phyloP scores from a whole-genome alignment of 2,329 filamentous ascomycete species.

The Ophiocordyceps camponoti-floridani region DNA sequence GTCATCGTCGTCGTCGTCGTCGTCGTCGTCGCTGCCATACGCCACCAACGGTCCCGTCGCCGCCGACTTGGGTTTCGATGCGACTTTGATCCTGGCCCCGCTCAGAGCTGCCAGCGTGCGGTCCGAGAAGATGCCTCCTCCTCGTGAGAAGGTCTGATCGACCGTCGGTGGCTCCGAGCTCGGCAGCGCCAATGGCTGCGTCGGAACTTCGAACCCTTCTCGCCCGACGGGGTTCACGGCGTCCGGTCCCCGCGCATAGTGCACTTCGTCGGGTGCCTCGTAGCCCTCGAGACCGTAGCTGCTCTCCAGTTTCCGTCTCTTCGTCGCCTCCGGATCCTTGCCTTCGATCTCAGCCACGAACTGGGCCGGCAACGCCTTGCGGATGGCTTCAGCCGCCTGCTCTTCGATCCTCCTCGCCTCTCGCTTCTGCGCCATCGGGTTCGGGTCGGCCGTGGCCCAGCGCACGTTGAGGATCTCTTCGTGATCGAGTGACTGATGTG shows the following conservation, averaged over 20 bases:
- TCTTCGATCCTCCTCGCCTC: conserved; percentile 83
- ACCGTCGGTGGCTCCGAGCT: conserved; percentile 24
- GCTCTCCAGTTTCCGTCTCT: conserved; percentile 77
- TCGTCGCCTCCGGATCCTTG: conserved; percentile 68
- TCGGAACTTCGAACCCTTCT: conserved; percentile 32
- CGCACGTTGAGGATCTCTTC: conserved; percentile 86
- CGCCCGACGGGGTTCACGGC: conserved; percentile 42
- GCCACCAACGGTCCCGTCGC: conserved; percentile 58
- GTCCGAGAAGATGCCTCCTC: conserved; percentile 57
- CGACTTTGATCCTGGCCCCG: conserved; percentile 32
- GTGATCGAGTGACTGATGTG: conserved; percentile 81
- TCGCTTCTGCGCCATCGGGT: conserved; percentile 82
- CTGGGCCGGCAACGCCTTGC: conserved; percentile 70
- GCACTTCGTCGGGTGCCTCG: conserved; percentile 84
- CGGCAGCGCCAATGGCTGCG: conserved; percentile 27
- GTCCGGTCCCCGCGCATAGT: conserved; percentile 66
- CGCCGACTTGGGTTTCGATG: conserved; percentile 34
- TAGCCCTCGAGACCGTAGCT: conserved; percentile 81
- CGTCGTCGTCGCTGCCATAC: conserved; percentile 83
- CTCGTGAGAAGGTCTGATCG: conserved; percentile 17
- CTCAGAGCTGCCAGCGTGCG: conserved; percentile 68
- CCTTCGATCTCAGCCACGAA: conserved; percentile 93
- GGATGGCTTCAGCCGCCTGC: conserved; percentile 86
- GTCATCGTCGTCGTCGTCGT: conserved; percentile 11
- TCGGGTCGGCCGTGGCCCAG: conserved; percentile 94